These are phyloP conservation scores for Leptodontidium sp. DNA, from an alignment of 2,329 filamentous ascomycete species.

Conservation along the genomic window DNA sequence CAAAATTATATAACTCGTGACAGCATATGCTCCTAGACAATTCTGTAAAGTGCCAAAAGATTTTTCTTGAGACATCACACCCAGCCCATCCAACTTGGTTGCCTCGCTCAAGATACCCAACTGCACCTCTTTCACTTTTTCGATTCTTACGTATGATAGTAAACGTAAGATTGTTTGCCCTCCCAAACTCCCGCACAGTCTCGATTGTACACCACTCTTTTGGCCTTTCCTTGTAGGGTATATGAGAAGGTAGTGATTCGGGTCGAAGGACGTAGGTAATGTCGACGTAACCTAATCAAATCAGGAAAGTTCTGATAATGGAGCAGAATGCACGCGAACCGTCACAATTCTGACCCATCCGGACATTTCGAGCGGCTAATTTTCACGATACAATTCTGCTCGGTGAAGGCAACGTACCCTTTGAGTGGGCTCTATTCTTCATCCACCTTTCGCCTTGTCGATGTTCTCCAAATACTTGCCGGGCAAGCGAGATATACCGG, in stretches of 20 bases:
- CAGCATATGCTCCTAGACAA: not conserved
- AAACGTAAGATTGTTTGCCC: not conserved
- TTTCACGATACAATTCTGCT: no score
- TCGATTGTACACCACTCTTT: not conserved
- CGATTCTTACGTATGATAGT: slow-evolving; percentile 3
- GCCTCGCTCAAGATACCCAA: not conserved
- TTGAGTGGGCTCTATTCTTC: no score
- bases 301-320: not conserved
- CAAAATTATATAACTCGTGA: no score
- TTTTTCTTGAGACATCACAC: not conserved
- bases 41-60: not conserved
- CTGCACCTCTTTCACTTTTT: not conserved
- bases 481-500: no score
- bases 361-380: no score
- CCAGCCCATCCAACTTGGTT: not conserved
- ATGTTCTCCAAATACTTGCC: no score
- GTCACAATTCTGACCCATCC: not conserved
- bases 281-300: not conserved
- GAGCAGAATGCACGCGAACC: not conserved
- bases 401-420: no score
- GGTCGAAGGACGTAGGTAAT: not conserved
- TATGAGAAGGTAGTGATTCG: slow-evolving; percentile 1
- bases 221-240: not conserved
- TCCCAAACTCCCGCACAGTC: not conserved
- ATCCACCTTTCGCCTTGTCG: no score